phyloP scores from a whole-genome alignment of 2,329 filamentous ascomycete species.

The Neurospora crassa region DNA sequence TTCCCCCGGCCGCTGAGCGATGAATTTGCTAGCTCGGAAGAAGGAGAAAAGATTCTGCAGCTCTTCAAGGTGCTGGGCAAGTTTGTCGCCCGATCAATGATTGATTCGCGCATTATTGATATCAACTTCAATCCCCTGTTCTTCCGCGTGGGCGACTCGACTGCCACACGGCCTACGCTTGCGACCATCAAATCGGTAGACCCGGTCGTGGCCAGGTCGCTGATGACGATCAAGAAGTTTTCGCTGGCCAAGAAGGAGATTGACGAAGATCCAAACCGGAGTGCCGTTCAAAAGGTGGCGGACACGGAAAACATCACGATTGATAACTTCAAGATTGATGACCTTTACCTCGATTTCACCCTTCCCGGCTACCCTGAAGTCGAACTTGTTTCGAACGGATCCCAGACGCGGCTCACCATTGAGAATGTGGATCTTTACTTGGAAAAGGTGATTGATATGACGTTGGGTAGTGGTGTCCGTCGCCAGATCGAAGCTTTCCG shows the following conservation, averaged over 20 bases:
- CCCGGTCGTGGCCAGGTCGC: conserved; percentile 70
- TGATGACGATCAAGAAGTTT: conserved; percentile 82
- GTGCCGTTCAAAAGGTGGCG: conserved; percentile 58
- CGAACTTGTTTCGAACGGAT: conserved; percentile 68
- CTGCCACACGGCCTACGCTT: conserved; percentile 67
- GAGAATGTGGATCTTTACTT: conserved; percentile 87
- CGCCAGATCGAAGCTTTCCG: conserved; percentile 88
- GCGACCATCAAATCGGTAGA: conserved; percentile 87
- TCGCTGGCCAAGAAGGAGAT: conserved; percentile 71
- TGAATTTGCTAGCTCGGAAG: conserved; percentile 61
- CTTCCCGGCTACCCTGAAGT: conserved; percentile 84
- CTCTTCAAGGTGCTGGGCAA: conserved; percentile 92
- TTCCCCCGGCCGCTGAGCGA: conserved; percentile 88
- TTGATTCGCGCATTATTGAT: conserved; percentile 95
- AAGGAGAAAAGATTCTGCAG: conserved; percentile 79
- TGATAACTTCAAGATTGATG: conserved; percentile 71
- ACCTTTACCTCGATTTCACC: conserved; percentile 88
- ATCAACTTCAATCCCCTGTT: conserved; percentile 96
- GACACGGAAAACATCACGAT: conserved; percentile 62
- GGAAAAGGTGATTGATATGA: conserved; percentile 84
- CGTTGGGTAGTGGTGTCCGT: conserved; percentile 78
- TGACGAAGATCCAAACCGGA: conserved; percentile 59
- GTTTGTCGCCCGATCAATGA: conserved; percentile 95
- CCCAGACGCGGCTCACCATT: conserved; percentile 68
- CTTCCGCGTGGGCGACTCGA: conserved; percentile 79